Percentiles rank a stretch among this genome's conserved stretches.
phyloP scores from a whole-genome alignment of 495 filamentous ascomycete species.

The Penicillium coprophilum region DNA sequence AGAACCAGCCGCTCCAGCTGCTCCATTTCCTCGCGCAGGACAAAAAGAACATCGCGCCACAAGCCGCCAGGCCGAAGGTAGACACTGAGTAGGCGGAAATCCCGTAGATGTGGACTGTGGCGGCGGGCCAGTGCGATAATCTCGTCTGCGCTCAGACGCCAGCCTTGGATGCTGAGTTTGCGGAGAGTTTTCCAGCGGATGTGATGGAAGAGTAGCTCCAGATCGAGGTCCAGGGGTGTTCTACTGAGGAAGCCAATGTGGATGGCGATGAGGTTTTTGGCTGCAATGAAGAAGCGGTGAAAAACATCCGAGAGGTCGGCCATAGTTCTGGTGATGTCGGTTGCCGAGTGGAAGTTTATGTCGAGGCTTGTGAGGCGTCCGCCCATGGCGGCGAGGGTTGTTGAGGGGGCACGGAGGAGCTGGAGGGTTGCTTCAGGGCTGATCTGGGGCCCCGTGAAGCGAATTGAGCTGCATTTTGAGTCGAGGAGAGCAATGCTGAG shows the following conservation, averaged over 20 bases:
- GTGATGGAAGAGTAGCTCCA: conserved; percentile 63
- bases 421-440: conserved; percentile 57
- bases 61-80: conserved; percentile 56
- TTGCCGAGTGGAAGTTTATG: conserved; percentile 57
- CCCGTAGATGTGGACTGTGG: conserved; percentile 55
- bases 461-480: conserved; percentile 54
- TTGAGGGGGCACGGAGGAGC: conserved; percentile 47
- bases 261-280: conserved; percentile 60
- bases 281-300: conserved; percentile 55
- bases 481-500: conserved; percentile 57
- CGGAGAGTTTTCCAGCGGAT: conserved; percentile 60
- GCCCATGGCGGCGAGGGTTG: conserved; percentile 52
- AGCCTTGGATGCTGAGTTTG: conserved; percentile 64
- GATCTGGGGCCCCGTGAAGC: conserved; percentile 65
- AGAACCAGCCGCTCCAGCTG: conserved; percentile 60
- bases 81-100: conserved; percentile 57
- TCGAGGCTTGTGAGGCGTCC: conserved; percentile 58
- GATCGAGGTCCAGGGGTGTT: conserved; percentile 53
- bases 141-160: conserved; percentile 60
- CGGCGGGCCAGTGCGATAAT: conserved; percentile 57
- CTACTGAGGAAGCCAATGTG: conserved; percentile 64
- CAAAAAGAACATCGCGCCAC: conserved; percentile 61
- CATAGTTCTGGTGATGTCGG: conserved; percentile 56
- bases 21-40: conserved; percentile 58
- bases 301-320: conserved; percentile 55